Percentiles rank a stretch among this genome's conserved stretches.
Conservation (phyloP, 164 flowering plant species). For the Warburgia ugandensis region DNA sequence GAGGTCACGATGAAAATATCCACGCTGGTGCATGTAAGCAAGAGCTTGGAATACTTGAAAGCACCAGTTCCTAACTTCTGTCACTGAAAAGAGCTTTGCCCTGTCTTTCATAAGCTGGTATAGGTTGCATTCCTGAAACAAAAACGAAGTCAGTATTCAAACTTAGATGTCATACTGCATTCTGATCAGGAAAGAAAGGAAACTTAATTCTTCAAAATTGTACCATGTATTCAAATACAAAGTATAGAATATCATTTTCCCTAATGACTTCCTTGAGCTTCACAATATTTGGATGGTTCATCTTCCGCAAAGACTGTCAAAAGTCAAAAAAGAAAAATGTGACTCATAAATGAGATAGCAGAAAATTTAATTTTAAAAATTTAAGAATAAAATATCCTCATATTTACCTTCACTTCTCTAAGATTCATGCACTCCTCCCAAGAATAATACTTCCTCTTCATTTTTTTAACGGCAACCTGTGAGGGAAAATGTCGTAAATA, state of each 20-base stretch:
- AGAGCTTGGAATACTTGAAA: slow-evolving; percentile 98
- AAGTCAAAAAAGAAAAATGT: slow-evolving; percentile 9
- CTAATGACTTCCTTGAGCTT: slow-evolving; percentile 98
- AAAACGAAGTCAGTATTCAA: too few species aligned
- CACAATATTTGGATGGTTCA: slow-evolving; percentile 92
- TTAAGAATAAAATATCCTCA: not conserved
- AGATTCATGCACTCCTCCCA: slow-evolving; percentile 98
- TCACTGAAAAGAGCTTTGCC: slow-evolving; percentile 64
- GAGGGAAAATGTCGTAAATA: too few species aligned
- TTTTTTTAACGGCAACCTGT: slow-evolving; percentile 93
- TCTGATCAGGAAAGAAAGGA: too few species aligned
- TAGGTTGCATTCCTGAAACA: slow-evolving; percentile 76
- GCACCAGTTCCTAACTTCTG: slow-evolving; percentile 92
- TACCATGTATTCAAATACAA: slow-evolving; percentile 97
- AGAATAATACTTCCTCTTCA: slow-evolving; percentile 91
- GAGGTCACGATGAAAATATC: slow-evolving; percentile 37
- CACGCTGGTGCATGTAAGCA: slow-evolving; percentile 80
- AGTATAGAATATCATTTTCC: slow-evolving; percentile 76
- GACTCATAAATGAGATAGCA: not conserved
- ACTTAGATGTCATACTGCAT: too few species aligned
- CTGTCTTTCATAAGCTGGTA: slow-evolving; percentile 91
- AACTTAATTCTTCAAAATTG: too few species aligned
- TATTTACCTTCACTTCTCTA: slow-evolving; percentile 94
- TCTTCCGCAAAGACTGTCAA: slow-evolving; percentile 90
- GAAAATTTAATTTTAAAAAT: not conserved